Percentiles rank a stretch among this genome's conserved stretches.
These are phyloP conservation scores for Lipomyces sp. DNA, from an alignment of 805 yeast species.

Conservation along the genomic window DNA sequence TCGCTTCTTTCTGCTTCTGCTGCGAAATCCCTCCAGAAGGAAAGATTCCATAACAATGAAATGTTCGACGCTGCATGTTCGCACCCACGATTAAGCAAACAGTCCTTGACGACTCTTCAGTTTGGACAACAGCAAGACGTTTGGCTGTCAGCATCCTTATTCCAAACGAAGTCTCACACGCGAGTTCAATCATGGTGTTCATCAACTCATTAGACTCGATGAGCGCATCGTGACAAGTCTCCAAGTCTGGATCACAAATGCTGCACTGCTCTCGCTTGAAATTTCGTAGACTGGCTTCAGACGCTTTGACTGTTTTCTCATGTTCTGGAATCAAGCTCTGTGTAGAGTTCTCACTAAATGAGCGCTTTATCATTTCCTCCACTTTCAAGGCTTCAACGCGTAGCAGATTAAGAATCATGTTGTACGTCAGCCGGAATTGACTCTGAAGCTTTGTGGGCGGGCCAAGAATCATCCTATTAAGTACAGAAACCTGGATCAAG, in stretches of 20 bases:
- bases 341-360: conserved; percentile 88
- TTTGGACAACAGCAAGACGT: conserved; percentile 35
- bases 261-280: conserved; percentile 47
- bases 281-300: conserved; percentile 54
- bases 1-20: conserved; percentile 18
- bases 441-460: conserved; percentile 87
- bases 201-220: conserved; percentile 54
- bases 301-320: conserved; percentile 62
- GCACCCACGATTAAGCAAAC: conserved; percentile 31
- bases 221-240: conserved; percentile 52
- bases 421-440: conserved; percentile 92
- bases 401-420: conserved; percentile 88
- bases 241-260: conserved; percentile 52
- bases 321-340: conserved; percentile 88
- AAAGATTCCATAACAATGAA: conserved; percentile 31
- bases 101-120: conserved; percentile 31
- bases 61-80: conserved; percentile 14
- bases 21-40: conserved; percentile 8
- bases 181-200: conserved; percentile 53
- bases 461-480: conserved; percentile 85
- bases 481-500: conserved; percentile 35
- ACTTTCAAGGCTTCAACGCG: conserved; percentile 93
- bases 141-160: conserved; percentile 51
- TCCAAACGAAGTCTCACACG: conserved; percentile 55
- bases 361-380: conserved; percentile 97